Evolutionary conservation across 352 stramenopile genomes (phyloP), one percentile per base, ranked within the genome.

Genomic region (Elongisporangium prolatum): DNA sequence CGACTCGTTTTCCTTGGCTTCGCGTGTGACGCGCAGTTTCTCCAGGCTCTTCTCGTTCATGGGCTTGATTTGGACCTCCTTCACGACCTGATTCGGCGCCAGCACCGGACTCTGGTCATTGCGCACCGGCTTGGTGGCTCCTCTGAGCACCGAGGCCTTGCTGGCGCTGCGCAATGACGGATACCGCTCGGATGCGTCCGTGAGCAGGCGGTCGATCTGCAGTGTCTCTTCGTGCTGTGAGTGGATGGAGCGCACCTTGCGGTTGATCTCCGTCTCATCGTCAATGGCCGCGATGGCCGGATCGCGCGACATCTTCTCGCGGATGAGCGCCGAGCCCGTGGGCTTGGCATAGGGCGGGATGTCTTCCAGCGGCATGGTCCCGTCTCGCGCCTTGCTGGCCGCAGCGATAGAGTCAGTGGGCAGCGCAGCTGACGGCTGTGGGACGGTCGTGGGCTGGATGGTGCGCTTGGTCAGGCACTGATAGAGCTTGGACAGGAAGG

Each of bases 31-130:
- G 1, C 88, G 81, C 28, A 96, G 69, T 56, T 95, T 91, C 52
- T 93, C 86, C 9, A 96, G 67, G 14, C 86, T 89, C 60, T 87
- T 83, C 22, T 90, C 76, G 62, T 90, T 91, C 50, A 95, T 86
- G 20, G 91, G 83, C 62, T 96, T 96, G 58, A 97, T 95, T 63
- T 96, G 78, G 21, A 97, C 89, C 53, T 96, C 81, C 60, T 93
- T 89, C 18, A 96, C 88, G 14, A 91, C 75, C 17, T 95, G 72
- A 56, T 90, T 74, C 18, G 87, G 77, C 62, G 83, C 73, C 2
- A 88, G 52, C 9, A 77, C 63, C 0, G 82, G 79, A 16, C 68
- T 74, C 21, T 75, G 75, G 51, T 93, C 84, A 17, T 88, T 88
- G n/a, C 79, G 74, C 55, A 89, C 79, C 50, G 77, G 77, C 48